Evolutionary conservation across 2,329 filamentous ascomycete genomes (phyloP), one percentile per base, ranked within the genome.

Genomic region (Penicillium sp.): DNA sequence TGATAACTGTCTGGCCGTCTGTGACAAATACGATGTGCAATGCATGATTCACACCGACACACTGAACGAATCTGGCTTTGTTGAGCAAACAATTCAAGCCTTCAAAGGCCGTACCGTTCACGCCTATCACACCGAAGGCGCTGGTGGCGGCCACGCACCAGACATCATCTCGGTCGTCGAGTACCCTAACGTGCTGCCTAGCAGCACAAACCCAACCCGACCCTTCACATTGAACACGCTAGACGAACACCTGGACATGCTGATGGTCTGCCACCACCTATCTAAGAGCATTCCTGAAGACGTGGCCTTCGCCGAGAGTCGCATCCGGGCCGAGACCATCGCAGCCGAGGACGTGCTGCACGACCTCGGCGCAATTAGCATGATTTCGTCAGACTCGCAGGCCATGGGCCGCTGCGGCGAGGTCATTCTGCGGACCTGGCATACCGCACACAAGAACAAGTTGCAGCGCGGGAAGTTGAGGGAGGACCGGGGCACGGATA

Each of bases 381-480:
- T 97, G 92, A 96, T 97, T 91, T 91, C 87, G 55, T 92, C 88
- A 1, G 93, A 97, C 76, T 93, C 89, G 0, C 93, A 97, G 76
- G 93, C 93, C 66, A 97, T 97, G 93, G 93, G 93, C 52, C 89
- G 93, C 47, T 96, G 91, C 71, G 93, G 93, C 60, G 93, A 97
- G 77, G 93, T 97, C 51, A 86, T 97, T 56, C 80, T 95, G 21
- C 85, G 93, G 11, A 97, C 93, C 0, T 97, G 93, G 93, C 92
- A 97, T 75, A 97, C 93, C 2, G 93, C 93, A 0, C 91, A 97
- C 77, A 97, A 97, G 83, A 97, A 97, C 73, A 96, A 96, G 75
- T 71, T 87, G 16, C 92, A 97, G 76, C 84, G 92, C 8, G 93
- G 93, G 0, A 68, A 75, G 1, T 75, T 97, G 24, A 79, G 83